Evolutionary conservation across 176 grass and related monocot species (phyloP), one percentile per base, ranked within the genome.

Genomic region (Alloteropsis semialata): DNA sequence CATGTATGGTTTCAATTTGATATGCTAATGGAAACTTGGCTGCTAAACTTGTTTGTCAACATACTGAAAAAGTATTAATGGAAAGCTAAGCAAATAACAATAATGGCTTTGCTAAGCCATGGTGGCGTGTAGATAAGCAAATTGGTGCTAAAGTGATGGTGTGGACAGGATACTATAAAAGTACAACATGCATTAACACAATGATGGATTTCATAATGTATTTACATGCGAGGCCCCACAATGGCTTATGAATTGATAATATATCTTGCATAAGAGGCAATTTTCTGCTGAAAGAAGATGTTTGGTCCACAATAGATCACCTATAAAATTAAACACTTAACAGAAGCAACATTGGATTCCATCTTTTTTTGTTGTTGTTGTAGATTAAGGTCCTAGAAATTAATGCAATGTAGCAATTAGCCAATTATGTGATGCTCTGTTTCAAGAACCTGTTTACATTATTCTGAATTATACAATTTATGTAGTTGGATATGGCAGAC

Each of bases 211-310:
- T 41, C 13, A 63, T 72, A 62, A 77, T 58, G 79, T 37, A 50
- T 70, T 64, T 58, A 46, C 27, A 78, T n/a, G 1, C 0, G 25
- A 53, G 34, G 24, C 72, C 25, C 55, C 8, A 33, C 12, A 37
- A 45, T 72, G 34, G 56, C 70, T 79, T 80, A 33, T 86, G 17
- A 60, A 69, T 33, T 44, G 15, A 30, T 72, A 30, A 48, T 49
- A 30, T 72, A 72, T 72, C 19, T 67, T 22, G 18, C 25, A 55
- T 46, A 38, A 24, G 12, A 42, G 11, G n/a, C 6, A 24, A 21
- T 70, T 69, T 63, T 51, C 10, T 58, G 46, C 36, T 78, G 45
- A 53, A 72, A 72, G 13, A 45, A 57, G 21, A n/a, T n/a, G n/a
- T n/a, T n/a, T n/a, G n/a, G 49, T 66, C 22, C 15, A 75, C 49